These are phyloP conservation scores for Venturia pyrina DNA, from an alignment of 2,329 filamentous ascomycete genomes.

Conservation along the genomic window DNA sequence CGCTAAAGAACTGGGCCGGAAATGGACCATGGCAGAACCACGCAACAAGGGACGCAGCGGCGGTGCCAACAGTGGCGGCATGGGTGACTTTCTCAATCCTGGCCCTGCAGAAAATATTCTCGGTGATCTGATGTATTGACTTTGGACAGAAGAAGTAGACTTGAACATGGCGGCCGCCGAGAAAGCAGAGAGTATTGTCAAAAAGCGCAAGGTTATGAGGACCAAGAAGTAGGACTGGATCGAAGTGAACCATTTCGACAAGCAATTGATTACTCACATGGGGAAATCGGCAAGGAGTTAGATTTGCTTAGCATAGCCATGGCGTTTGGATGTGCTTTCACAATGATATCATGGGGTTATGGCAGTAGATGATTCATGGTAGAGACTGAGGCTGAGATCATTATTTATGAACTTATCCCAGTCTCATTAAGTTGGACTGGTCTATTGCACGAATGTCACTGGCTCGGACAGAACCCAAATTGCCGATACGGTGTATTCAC, in stretches of 20 bases:
- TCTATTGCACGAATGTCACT: too few relatives aligned
- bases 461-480: too few relatives aligned
- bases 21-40: constrained; percentile 8
- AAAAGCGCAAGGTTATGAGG: neutral
- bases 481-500: too few relatives aligned
- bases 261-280: neutral
- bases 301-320: neutral
- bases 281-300: neutral
- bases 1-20: constrained; percentile 8
- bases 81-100: neutral
- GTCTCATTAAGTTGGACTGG: too few relatives aligned
- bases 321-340: neutral
- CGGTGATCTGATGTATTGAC: neutral
- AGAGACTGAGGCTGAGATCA: neutral
- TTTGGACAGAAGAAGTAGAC: neutral
- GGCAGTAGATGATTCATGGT: neutral
- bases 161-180: neutral
- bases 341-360: neutral
- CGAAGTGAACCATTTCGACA: neutral
- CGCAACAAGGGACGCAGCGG: constrained; percentile 8
- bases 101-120: neutral
- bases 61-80: neutral
- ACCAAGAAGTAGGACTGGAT: neutral
- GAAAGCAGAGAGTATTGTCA: neutral
- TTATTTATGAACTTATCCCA: too few relatives aligned